phyloP scores from a whole-genome alignment of 345 rosid genomes.

The Abelmoschus esculentus region DNA sequence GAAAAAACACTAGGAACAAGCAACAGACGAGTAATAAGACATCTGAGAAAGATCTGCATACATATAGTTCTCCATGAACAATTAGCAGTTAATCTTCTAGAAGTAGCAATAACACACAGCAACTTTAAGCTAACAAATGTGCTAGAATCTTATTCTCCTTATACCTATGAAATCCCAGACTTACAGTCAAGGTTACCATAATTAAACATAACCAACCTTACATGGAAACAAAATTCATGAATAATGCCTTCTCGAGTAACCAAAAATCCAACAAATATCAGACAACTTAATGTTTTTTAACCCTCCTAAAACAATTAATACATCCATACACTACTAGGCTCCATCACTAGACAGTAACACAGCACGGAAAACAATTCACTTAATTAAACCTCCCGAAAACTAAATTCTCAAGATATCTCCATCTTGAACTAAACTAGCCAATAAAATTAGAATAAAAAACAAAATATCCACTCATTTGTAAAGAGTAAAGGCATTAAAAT shows the following conservation, averaged over 20 bases:
- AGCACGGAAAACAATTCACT: neutral
- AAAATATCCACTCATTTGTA: neutral
- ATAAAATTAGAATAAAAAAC: neutral
- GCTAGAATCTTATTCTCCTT: slow-evolving; percentile 4
- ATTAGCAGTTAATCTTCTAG: neutral
- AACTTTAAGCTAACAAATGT: neutral
- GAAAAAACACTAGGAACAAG: neutral
- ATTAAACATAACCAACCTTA: neutral
- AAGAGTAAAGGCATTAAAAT: slow-evolving; percentile 1
- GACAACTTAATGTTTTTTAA: neutral
- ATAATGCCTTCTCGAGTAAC: neutral
- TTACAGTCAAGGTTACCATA: slow-evolving; percentile 6
- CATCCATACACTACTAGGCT: neutral
- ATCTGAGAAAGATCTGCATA: neutral
- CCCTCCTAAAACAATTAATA: neutral
- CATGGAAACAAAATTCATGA: neutral
- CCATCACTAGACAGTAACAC: neutral
- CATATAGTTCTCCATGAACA: neutral
- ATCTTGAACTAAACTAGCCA: neutral
- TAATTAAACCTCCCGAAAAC: slow-evolving; percentile 1
- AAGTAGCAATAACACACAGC: neutral
- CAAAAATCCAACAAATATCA: neutral
- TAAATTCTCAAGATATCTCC: slow-evolving; percentile 3
- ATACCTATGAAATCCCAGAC: neutral
- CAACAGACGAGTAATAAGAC: neutral